phyloP scores from a whole-genome alignment of 202 grass and related monocot species.

The Zoysia matrella region DNA sequence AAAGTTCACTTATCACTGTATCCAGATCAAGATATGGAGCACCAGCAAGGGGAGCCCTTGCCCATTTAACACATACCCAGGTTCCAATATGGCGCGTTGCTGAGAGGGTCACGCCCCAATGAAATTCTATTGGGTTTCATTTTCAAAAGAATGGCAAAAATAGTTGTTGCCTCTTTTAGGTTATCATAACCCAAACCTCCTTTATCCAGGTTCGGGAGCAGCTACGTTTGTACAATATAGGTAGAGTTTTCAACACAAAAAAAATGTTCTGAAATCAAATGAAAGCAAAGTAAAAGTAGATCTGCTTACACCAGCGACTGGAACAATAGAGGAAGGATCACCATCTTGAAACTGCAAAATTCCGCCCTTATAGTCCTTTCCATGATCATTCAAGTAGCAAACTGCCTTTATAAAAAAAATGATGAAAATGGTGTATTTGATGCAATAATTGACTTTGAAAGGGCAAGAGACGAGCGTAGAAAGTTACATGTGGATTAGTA shows the following conservation, averaged over 20 bases:
- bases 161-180: too few species aligned
- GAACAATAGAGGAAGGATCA: conserved; percentile 67
- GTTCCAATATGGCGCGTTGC: too few species aligned
- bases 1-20: too few species aligned
- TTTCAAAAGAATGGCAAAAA: too few species aligned
- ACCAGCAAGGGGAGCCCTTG: too few species aligned
- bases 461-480: not conserved
- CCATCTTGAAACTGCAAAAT: conserved; percentile 88
- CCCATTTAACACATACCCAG: too few species aligned
- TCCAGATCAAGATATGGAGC: too few species aligned
- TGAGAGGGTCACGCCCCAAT: too few species aligned
- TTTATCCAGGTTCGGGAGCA: too few species aligned
- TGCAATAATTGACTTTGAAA: conserved; percentile 2
- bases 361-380: conserved; percentile 81
- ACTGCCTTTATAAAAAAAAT: conserved; percentile 65
- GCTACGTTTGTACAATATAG: too few species aligned
- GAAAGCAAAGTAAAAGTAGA: conserved; percentile 12
- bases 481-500: conserved; percentile 1
- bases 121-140: too few species aligned
- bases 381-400: conserved; percentile 88
- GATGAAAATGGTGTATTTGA: conserved; percentile 36
- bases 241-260: not conserved
- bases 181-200: too few species aligned
- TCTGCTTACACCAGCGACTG: conserved; percentile 85
- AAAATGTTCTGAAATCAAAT: conserved; percentile 23